Base-by-base conservation (phyloP, 1,139 yeast species). In the Saccharomyces pastorianus region DNA sequence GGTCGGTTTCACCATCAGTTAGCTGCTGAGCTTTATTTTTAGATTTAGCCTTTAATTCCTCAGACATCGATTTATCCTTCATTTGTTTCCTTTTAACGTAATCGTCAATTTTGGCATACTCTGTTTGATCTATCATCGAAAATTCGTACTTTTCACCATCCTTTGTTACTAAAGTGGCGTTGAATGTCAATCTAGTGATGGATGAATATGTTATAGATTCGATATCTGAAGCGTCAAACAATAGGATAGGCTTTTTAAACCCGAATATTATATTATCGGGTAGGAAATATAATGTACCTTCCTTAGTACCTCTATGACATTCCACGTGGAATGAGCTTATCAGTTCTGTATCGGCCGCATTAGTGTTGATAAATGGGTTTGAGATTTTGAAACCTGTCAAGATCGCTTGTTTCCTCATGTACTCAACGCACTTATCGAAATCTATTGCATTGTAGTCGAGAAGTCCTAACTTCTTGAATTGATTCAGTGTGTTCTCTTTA, bases 101-200 rank as follows among this genome's bases (percentile, higher is more conserved):
- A 17, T 76, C 80, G 65, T 89, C 95, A 55, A 93, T 85, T 17
- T 76, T 75, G 47, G 80, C 82, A 68, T 81, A 90, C 59, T 85
- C 89, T 50, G 76, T 76, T 67, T 93, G 97, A 67, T 90, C 96
- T 62, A 93, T 88, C 95, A 93, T 90, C 51, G 93, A 82, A 63
- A 89, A 91, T 70, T 93, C 98, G 56, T 78, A 71, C 56, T 79
- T 81, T 47, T 79, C 81, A 6, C 70, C 76, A 20, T 71, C 71
- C 59, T 59, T 71, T 57, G 69, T 68, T 31, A 64, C 65, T 60
- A 59, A 71, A 59, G 65, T 80, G 47, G 90, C 76, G 65, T 85
- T 88, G 71, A 93, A 93, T 0, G 98, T 93, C 52, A 85, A 70
- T 61, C 96, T 77, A 3, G 98, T 89, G 59, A 93, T 87, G 41